phyloP scores from a whole-genome alignment of 306 rosid species.

The Luffa aegyptiaca region DNA sequence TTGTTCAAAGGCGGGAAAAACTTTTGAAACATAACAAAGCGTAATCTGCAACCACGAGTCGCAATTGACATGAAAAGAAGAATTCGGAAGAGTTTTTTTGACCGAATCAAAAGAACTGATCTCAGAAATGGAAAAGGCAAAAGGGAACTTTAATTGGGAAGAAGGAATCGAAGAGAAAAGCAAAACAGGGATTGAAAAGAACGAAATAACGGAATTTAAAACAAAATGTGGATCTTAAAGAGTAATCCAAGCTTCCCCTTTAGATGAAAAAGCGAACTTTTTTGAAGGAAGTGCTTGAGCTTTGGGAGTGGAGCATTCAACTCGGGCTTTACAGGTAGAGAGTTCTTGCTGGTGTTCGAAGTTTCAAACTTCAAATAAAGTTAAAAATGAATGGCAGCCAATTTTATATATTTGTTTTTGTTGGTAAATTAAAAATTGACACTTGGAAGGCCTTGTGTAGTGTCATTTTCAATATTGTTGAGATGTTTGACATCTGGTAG shows the following conservation, averaged over 20 bases:
- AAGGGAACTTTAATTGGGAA: conserved; percentile 1
- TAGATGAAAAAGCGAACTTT: background rate
- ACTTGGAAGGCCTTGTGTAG: background rate
- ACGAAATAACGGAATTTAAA: conserved; percentile 12
- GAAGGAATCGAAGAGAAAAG: background rate
- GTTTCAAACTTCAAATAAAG: background rate
- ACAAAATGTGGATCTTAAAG: conserved; percentile 33
- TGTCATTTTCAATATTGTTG: background rate
- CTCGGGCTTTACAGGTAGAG: background rate
- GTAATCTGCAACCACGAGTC: background rate
- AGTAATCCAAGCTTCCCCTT: background rate
- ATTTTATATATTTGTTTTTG: background rate
- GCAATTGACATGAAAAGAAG: conserved; percentile 2
- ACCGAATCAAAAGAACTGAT: conserved; percentile 1
- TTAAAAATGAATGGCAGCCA: background rate
- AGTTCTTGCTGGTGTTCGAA: background rate
- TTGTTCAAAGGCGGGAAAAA: conserved; percentile 16
- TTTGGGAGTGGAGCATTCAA: conserved; percentile 1
- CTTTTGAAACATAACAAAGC: background rate
- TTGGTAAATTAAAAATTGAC: background rate
- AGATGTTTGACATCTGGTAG: background rate
- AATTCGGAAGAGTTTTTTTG: background rate
- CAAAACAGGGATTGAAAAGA: background rate
- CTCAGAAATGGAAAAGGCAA: background rate
- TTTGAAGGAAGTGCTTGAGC: background rate